Conservation (phyloP, 495 filamentous ascomycete species). For the Neurospora sp. region DNA sequence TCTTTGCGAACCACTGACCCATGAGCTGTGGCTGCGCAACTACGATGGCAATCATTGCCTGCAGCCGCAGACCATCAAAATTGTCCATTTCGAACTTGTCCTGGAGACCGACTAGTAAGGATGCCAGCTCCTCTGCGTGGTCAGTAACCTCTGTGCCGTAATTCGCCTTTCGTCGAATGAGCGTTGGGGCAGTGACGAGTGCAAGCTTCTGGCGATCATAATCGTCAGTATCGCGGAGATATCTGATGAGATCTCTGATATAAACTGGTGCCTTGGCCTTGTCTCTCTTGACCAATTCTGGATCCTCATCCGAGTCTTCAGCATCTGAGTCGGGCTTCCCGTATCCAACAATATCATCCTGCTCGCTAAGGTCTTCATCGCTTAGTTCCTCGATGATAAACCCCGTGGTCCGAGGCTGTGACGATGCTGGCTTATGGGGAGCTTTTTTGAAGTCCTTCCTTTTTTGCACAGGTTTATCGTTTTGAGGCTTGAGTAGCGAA, state of each 20-base stretch:
- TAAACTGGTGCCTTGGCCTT: constrained; percentile 86
- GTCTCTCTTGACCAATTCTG: constrained; percentile 70
- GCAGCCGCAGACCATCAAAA: constrained; percentile 67
- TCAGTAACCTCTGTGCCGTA: constrained; percentile 83
- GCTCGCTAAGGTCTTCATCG: constrained; percentile 45
- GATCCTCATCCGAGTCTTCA: constrained; percentile 86
- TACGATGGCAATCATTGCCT: constrained; percentile 77
- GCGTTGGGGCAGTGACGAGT: constrained; percentile 58
- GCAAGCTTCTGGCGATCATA: constrained; percentile 77
- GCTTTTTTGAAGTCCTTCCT: constrained; percentile 7
- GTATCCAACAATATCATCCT: constrained; percentile 72
- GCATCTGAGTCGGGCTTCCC: constrained; percentile 87
- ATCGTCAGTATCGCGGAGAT: constrained; percentile 70
- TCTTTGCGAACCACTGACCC: constrained; percentile 72
- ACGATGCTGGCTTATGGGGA: constrained; percentile 9
- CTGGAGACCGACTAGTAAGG: constrained; percentile 63
- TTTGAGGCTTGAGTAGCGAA: constrained; percentile 24
- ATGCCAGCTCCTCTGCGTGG: constrained; percentile 71
- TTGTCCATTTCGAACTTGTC: constrained; percentile 68
- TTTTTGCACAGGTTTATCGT: not conserved
- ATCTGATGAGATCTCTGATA: constrained; percentile 72
- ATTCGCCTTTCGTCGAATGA: constrained; percentile 80
- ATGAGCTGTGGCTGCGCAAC: constrained; percentile 66
- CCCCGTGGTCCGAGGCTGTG: constrained; percentile 19
- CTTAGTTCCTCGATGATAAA: constrained; percentile 62